Conservation (phyloP, 2,329 filamentous ascomycete species). For the Calonectria pteridis region DNA sequence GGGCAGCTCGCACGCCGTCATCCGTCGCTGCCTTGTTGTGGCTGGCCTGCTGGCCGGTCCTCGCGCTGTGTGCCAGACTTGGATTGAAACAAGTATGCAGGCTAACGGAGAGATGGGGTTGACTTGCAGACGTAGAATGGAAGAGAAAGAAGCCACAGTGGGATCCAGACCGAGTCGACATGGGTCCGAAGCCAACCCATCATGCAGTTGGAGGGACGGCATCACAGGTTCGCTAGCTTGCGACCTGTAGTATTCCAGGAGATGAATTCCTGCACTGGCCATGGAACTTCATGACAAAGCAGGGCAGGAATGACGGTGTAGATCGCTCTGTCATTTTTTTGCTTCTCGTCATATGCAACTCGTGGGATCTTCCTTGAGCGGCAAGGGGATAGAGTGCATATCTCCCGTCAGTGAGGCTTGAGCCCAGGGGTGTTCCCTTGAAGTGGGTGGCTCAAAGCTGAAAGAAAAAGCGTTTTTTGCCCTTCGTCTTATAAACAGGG, state of each 20-base stretch:
- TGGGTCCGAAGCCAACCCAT: neutral
- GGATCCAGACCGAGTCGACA: neutral
- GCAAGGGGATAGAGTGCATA: conserved; percentile 5
- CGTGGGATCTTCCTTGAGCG: conserved; percentile 13
- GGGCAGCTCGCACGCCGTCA: neutral
- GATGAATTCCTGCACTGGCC: neutral
- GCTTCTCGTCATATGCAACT: neutral
- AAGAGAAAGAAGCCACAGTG: conserved; percentile 6
- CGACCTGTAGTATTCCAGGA: neutral
- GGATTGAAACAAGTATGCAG: conserved; percentile 22
- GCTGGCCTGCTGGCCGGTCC: neutral
- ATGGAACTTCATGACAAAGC: neutral
- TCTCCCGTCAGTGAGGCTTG: conserved; percentile 10
- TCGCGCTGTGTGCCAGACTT: conserved; percentile 15
- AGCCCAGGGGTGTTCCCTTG: conserved; percentile 9
- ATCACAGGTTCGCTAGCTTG: neutral
- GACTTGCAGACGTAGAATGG: conserved; percentile 14
- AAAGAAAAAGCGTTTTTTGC: neutral
- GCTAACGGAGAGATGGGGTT: conserved; percentile 6
- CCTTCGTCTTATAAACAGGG: neutral
- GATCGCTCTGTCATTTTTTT: neutral
- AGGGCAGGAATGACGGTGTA: neutral
- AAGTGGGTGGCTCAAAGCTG: conserved; percentile 15
- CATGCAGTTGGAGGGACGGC: neutral
- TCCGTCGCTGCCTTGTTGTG: neutral